Base-by-base conservation (phyloP, 179 eudicot genomes). In the Beta macrorhiza region DNA sequence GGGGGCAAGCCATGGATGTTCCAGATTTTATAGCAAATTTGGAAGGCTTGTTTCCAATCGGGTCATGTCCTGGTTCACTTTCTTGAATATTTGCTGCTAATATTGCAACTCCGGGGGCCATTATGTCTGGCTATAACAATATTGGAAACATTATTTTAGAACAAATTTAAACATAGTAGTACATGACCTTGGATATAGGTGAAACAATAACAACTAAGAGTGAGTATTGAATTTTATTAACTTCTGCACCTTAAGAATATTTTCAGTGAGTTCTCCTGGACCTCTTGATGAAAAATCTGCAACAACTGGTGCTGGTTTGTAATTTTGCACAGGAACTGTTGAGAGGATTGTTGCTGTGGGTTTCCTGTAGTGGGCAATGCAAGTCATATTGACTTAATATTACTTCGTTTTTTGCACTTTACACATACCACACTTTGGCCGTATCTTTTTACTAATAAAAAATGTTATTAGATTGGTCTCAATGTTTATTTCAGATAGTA, bases 1-100 rank as follows among this genome's bases (percentile, higher is more conserved):
- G 98, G 65, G 98, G 98, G 76, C 94, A 91, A 76, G 98, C 97
- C 98, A 95, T 93, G 76, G 98, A 95, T 59, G 98, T 95, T 76
- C 98, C 98, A 2, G 98, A 95, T 80, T 83, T 82, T 76, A 88
- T 70, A 45, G 84, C 87, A 57, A 84, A 88, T 49, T 82, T 72
- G 10, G 93, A 85, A 11, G 85, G 77, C 70, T 82, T 77, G 51
- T 70, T 80, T 32, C 89, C 86, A 1, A 70, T 57, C 68, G 85
- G 84, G 17, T 85, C 78, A 13, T 87, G 71, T 16, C 82, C 77
- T 65, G 83, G 64, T 25, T 85, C 87, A 65, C 56, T 82, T 79
- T 92, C 95, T 77, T 92, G 95, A 74, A 89, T 87, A 82, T 89
- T 87, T 75, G 98, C 97, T 59, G 95, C 98, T 79, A 94, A 83